Evolutionary conservation across 805 yeast genomes (phyloP), one percentile per base, ranked within the genome.

Genomic region (Ogataea thermomethanolica): DNA sequence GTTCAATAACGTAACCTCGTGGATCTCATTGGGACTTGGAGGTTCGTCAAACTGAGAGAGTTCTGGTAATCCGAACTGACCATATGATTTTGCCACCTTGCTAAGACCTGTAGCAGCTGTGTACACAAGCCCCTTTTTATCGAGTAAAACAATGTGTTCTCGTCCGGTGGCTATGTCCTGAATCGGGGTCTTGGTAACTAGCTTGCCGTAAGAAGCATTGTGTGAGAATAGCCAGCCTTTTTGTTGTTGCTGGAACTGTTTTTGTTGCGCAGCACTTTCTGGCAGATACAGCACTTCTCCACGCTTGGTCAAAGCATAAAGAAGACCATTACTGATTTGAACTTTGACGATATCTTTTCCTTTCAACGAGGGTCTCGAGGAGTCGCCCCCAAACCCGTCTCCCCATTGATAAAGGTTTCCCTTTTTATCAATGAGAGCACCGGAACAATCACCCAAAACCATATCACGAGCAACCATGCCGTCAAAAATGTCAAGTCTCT

Each of bases 61-160:
- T 10, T 66, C 62, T 1, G 95, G 93, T 11, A 87, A 60, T 13
- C 97, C 98, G 62, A 75, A 86, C 64, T 93, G 97, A 4, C 98
- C 98, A 50, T 55, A 58, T 20, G 71, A 67, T 17, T 74, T 64
- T 33, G 71, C 71, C 5, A 67, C 62, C n/a, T 65, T 58, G 4
- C 54, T 49, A 2, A 61, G 45, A 1, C 84, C 84, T 0, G 95
- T 79, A 11, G 85, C 73, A 8, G 78, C 67, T 1, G 85, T 67
- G 48, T 71, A 82, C 0, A 85, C 79, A 25, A 76, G 69, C 1
- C 90, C 89, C 8, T 69, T 55, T 28, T 70, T 64, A 0, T 87
- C 71, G 27, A 84, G 57, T 4, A 84, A 56, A n/a, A 85, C 70
- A 8, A 90, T 53, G 62, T 93, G 97, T 37, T 71, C 69, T 7